Conservation (phyloP, 2,329 filamentous ascomycete species). For the Thielaviopsis euricoi region DNA sequence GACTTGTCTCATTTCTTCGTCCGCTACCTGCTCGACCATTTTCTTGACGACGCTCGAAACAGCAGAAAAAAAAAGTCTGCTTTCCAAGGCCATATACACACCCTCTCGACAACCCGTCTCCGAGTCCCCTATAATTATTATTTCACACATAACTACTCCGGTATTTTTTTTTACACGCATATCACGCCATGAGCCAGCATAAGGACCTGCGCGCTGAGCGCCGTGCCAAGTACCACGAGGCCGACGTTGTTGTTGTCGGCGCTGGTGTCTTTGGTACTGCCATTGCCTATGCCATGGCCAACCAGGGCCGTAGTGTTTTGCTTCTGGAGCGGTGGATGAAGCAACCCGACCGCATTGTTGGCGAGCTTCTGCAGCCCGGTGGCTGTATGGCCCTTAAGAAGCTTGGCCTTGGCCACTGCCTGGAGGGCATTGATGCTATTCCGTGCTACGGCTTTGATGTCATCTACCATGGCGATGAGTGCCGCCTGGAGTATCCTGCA, state of each 20-base stretch:
- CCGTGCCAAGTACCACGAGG: conserved; percentile 35
- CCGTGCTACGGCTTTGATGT: conserved; percentile 76
- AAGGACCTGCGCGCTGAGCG: conserved; percentile 1
- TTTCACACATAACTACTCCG: not conserved
- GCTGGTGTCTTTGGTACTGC: conserved; percentile 84
- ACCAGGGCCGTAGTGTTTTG: conserved; percentile 80
- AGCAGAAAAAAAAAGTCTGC: not conserved
- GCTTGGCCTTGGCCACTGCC: conserved; percentile 63
- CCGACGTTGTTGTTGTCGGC: conserved; percentile 81
- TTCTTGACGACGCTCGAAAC: too few relatives aligned
- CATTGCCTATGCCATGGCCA: conserved; percentile 65
- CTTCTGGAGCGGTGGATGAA: conserved; percentile 78
- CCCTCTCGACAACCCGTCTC: not conserved
- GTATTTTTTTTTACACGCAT: too few relatives aligned
- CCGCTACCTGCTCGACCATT: too few relatives aligned
- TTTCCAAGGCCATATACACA: not conserved
- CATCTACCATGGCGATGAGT: conserved; percentile 58
- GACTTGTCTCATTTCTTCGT: too few relatives aligned
- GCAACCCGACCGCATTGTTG: conserved; percentile 89
- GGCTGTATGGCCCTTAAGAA: conserved; percentile 67
- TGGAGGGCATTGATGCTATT: conserved; percentile 79
- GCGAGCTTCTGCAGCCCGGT: conserved; percentile 85
- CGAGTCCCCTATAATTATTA: not conserved
- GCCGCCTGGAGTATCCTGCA: conserved; percentile 64
- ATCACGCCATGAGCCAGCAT: not conserved